Conservation (phyloP, 306 rosid genomes). For the Mimosa pudica region DNA sequence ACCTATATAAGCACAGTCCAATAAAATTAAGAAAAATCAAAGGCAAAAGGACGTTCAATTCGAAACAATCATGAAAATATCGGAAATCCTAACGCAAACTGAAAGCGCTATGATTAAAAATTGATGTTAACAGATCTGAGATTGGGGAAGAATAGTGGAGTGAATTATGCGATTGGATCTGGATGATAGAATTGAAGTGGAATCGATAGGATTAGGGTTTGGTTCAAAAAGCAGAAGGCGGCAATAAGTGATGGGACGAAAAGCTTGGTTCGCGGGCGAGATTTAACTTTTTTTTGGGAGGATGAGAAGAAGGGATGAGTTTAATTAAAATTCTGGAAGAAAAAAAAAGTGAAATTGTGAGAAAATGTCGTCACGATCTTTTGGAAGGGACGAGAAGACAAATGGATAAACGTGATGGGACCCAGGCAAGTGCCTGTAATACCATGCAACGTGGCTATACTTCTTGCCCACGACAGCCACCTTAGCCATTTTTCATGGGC, state of each 20-base stretch:
- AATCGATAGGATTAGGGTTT: conserved; percentile 68
- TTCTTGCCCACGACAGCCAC: conserved; percentile 30
- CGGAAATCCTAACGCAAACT: conserved; percentile 9
- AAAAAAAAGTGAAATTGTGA: conserved; percentile 11
- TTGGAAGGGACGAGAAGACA: conserved; percentile 61
- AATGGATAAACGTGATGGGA: conserved; percentile 61
- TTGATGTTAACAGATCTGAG: conserved; percentile 53
- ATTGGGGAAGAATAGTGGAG: conserved; percentile 33
- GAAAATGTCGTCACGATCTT: conserved; percentile 43
- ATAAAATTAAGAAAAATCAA: conserved; percentile 17
- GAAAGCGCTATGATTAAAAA: conserved; percentile 34
- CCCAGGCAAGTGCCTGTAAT: conserved; percentile 38
- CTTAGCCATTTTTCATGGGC: conserved; percentile 39
- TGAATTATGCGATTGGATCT: conserved; percentile 34
- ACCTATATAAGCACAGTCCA: conserved; percentile 32
- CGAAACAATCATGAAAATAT: conserved; percentile 17
- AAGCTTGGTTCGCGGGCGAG: conserved; percentile 73
- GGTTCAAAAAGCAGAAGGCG: conserved; percentile 51
- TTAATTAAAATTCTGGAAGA: conserved; percentile 1
- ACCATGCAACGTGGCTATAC: conserved; percentile 44
- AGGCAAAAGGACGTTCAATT: conserved; percentile 28
- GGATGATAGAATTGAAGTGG: conserved; percentile 22
- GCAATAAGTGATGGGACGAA: conserved; percentile 58
- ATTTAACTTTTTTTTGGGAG: conserved; percentile 60
- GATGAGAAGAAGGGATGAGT: conserved; percentile 45